Evolutionary conservation across 495 filamentous ascomycete species (phyloP), one percentile per base, ranked within the genome.

Genomic region (Thozetella sp.): DNA sequence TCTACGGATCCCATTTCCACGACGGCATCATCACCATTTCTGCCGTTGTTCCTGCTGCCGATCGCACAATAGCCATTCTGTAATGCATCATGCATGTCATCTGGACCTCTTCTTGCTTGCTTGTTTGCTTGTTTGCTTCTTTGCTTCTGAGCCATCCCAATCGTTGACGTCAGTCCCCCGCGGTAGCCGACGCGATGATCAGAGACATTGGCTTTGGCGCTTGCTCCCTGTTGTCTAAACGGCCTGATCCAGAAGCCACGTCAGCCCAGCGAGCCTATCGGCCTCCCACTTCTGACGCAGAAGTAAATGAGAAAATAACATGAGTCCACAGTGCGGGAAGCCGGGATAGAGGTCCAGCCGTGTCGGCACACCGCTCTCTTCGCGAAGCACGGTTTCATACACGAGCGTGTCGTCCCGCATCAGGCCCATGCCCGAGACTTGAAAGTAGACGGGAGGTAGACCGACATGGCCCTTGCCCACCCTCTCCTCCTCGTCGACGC

Each of bases 271-370:
- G 12, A 48, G 11, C 43, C 43, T 9, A 20, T 48, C 43, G n/a
- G 6, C 43, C 43, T 15, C 3, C 43, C 43, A 48, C n/a, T 48
- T 48, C n/a, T 48, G 6, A 4, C 11, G 11, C 43, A 40, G 25
- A 22, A 17, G 27, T 23, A 56, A 22, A 25, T 65, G 56, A 22
- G 63, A 63, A 55, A 58, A 68, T 23, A 66, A 70, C 2, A 61
- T 64, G 75, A 74, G 77, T 40, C 76, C 76, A 10, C 72, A 70
- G 68, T 81, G 75, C 19, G 73, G 72, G n/a, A 81, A 65, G 0
- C 76, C 78, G 43, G 74, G 71, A 56, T 76, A 80, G 1, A 79
- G 15, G 63, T 75, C 71, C 17, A 71, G 37, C 51, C 60, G 54
- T 10, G 76, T 78, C 55, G 65, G 58, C 11, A 78, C 60, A 0